A percentile compares a stretch with the other conserved stretches of the same genome.
Conservation (phyloP, 23 red algal genomes). For the Cyanidiococcus yangmingshanensis region DNA sequence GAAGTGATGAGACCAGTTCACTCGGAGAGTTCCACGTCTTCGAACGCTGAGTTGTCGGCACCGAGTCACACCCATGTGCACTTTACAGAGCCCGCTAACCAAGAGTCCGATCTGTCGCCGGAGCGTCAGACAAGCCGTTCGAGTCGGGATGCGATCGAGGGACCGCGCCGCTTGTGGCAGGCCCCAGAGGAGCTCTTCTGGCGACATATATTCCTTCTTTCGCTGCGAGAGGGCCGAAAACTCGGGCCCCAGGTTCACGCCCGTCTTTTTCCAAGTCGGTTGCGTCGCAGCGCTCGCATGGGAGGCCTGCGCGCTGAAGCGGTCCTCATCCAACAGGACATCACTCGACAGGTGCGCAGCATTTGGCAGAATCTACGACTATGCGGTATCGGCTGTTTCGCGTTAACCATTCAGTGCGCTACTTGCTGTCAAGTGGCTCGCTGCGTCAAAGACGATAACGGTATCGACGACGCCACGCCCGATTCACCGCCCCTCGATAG, state of each 20-base stretch:
- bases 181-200: conserved; percentile 9
- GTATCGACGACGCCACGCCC: background rate
- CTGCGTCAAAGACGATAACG: background rate
- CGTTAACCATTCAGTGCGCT: background rate
- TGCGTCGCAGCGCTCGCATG: background rate
- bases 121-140: background rate
- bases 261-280: background rate
- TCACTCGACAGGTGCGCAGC: background rate
- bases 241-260: background rate
- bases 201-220: background rate
- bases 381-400: background rate
- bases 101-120: background rate
- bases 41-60: background rate
- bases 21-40: background rate
- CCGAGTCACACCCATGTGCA: background rate
- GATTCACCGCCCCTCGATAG: too few relatives aligned
- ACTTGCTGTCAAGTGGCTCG: conserved; percentile 5
- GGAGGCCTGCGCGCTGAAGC: background rate
- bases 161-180: background rate
- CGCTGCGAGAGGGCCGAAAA: background rate
- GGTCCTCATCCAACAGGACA: background rate
- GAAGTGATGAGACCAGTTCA: too few relatives aligned
- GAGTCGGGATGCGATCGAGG: background rate
- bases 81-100: background rate
- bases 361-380: conserved; percentile 4